Percentiles rank a stretch among this genome's conserved stretches.
phyloP scores from a whole-genome alignment of 129 eudicot species.

The Flaveria brownii region DNA sequence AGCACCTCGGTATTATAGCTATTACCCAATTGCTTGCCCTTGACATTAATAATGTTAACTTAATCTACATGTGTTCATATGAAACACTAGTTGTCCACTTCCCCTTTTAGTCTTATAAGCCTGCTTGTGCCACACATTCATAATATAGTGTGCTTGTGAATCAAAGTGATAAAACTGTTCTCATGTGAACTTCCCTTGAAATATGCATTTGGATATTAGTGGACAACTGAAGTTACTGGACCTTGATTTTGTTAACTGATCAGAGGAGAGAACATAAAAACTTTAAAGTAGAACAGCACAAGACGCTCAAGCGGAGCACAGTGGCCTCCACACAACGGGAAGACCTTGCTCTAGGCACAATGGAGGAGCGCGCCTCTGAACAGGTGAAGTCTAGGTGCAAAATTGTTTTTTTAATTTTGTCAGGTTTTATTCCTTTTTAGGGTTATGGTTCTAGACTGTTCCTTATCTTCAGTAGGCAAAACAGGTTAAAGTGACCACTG shows the following conservation, averaged over 20 bases:
- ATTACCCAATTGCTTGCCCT: neutral
- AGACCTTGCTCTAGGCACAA: neutral
- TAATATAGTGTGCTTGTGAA: neutral
- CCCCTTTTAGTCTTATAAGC: constrained; percentile 17
- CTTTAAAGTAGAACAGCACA: neutral
- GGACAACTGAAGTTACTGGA: neutral
- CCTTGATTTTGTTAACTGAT: neutral
- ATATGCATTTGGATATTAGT: neutral
- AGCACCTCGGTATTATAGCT: neutral
- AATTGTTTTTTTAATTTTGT: neutral
- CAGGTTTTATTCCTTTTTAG: neutral
- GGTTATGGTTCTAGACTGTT: neutral
- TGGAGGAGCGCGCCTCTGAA: neutral
- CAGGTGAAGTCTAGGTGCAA: neutral
- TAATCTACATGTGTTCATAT: neutral
- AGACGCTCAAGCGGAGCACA: neutral
- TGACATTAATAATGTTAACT: constrained; percentile 10
- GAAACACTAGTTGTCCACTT: neutral
- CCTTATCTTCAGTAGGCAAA: neutral
- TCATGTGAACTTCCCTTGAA: neutral
- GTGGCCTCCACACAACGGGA: neutral
- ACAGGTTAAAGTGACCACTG: neutral
- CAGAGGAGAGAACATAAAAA: neutral
- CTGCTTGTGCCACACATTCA: constrained; percentile 15
- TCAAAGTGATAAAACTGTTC: neutral